phyloP scores from a whole-genome alignment of 2,329 filamentous ascomycete species.

The Colletotrichum viniferum region DNA sequence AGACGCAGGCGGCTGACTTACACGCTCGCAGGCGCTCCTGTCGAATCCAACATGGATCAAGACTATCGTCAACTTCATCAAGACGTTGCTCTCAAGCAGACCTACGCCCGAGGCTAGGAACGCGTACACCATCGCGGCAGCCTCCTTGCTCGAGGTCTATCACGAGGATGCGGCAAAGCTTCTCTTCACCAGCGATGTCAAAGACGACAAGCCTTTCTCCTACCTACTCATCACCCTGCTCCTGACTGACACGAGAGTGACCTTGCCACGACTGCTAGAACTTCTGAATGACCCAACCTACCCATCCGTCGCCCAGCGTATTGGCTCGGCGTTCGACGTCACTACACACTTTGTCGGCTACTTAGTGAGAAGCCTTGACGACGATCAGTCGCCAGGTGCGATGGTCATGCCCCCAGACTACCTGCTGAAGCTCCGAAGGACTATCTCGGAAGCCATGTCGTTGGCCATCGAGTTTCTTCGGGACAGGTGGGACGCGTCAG shows the following conservation, averaged over 20 bases:
- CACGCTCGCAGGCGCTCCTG: constrained; percentile 47
- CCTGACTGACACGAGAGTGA: constrained; percentile 68
- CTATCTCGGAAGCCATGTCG: constrained; percentile 67
- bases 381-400: constrained; percentile 38
- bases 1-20: constrained; percentile 20
- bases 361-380: constrained; percentile 59
- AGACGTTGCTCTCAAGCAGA: constrained; percentile 56
- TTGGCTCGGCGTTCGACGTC: constrained; percentile 67
- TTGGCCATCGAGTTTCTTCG: constrained; percentile 68
- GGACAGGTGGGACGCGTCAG: constrained; percentile 71
- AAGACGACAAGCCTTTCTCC: constrained; percentile 57
- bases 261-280: constrained; percentile 63
- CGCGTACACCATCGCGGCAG: constrained; percentile 64
- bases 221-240: constrained; percentile 69
- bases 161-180: constrained; percentile 48
- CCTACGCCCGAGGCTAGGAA: constrained; percentile 60
- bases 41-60: constrained; percentile 58
- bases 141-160: constrained; percentile 61
- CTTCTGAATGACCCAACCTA: constrained; percentile 63
- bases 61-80: constrained; percentile 51
- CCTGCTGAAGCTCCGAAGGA: constrained; percentile 64
- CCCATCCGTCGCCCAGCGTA: constrained; percentile 50
- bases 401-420: constrained; percentile 60
- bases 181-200: constrained; percentile 55
- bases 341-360: constrained; percentile 64